A percentile compares a stretch with the other conserved stretches of the same genome.
Conservation (phyloP, 2,329 filamentous ascomycete genomes). For the Phoma herbarum region DNA sequence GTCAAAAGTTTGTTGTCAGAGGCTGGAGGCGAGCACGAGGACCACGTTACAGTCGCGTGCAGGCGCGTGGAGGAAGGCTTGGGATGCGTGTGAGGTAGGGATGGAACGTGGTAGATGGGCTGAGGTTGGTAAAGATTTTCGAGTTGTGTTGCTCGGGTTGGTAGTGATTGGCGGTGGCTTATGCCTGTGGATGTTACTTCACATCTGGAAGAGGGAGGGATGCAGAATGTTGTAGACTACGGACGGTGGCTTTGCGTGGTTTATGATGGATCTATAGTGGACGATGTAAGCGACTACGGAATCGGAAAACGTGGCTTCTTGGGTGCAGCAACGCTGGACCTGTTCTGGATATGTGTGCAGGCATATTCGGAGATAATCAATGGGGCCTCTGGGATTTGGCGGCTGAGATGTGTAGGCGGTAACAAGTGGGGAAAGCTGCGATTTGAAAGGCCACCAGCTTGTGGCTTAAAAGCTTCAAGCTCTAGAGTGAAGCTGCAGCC, state of each 20-base stretch:
- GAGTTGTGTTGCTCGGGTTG: neutral
- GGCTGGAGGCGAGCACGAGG: neutral
- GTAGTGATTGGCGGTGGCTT: slow-evolving; percentile 12
- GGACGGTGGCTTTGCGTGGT: slow-evolving; percentile 14
- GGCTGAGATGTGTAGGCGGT: neutral
- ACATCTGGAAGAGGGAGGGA: too few relatives aligned
- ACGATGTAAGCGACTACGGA: neutral
- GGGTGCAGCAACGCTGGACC: neutral
- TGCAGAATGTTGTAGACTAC: neutral
- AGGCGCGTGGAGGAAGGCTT: slow-evolving; percentile 2
- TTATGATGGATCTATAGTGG: neutral
- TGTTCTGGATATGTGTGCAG: neutral
- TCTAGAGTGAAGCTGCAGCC: neutral
- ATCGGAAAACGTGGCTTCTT: neutral
- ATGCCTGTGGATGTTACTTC: neutral
- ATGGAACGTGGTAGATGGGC: neutral
- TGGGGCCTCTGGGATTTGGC: neutral
- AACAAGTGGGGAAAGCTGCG: neutral
- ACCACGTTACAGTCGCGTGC: slow-evolving; percentile 18
- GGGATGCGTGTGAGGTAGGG: slow-evolving; percentile 1
- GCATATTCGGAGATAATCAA: neutral
- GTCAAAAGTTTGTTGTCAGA: neutral
- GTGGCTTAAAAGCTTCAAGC: neutral
- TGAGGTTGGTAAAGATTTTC: neutral
- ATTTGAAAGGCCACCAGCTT: neutral